A percentile compares a stretch with the other conserved stretches of the same genome.
phyloP scores from a whole-genome alignment of 805 yeast species.

The Lachancea cidri region DNA sequence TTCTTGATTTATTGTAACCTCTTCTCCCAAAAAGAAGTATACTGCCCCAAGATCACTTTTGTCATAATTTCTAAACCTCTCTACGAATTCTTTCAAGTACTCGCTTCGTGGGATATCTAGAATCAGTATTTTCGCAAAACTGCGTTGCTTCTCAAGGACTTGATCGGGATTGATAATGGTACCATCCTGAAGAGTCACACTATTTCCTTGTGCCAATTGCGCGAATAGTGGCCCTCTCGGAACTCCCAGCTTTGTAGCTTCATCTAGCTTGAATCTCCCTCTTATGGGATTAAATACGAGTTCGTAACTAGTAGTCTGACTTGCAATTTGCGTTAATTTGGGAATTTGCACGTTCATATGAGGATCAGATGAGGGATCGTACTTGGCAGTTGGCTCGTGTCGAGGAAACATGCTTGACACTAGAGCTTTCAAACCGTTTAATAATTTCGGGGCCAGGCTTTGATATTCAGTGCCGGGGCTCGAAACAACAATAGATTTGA shows the following conservation, averaged over 20 bases:
- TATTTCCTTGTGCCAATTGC: conserved; percentile 52
- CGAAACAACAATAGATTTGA: conserved; percentile 33
- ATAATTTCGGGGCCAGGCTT: conserved; percentile 9
- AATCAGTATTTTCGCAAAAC: conserved; percentile 56
- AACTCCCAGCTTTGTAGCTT: conserved; percentile 65
- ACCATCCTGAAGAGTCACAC: conserved; percentile 57
- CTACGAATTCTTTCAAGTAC: conserved; percentile 38
- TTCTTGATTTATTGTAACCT: conserved; percentile 40
- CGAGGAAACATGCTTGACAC: conserved; percentile 54
- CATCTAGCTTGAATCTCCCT: conserved; percentile 67
- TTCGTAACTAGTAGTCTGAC: conserved; percentile 57
- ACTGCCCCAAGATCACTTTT: conserved; percentile 42
- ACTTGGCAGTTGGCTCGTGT: conserved; percentile 35
- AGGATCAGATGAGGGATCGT: conserved; percentile 36
- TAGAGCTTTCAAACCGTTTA: conserved; percentile 24
- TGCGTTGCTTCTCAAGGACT: conserved; percentile 60
- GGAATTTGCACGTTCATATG: conserved; percentile 37
- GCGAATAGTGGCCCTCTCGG: conserved; percentile 59
- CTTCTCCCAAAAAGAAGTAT: conserved; percentile 73
- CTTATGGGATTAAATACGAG: conserved; percentile 60
- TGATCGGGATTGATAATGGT: conserved; percentile 56
- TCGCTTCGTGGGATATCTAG: conserved; percentile 62
- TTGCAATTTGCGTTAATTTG: conserved; percentile 10
- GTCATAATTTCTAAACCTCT: conserved; percentile 25
- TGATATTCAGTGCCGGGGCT: neutral